Evolutionary conservation across 768 basidiomycete species (phyloP).

Genomic region (Leccinum longicurvipes): DNA sequence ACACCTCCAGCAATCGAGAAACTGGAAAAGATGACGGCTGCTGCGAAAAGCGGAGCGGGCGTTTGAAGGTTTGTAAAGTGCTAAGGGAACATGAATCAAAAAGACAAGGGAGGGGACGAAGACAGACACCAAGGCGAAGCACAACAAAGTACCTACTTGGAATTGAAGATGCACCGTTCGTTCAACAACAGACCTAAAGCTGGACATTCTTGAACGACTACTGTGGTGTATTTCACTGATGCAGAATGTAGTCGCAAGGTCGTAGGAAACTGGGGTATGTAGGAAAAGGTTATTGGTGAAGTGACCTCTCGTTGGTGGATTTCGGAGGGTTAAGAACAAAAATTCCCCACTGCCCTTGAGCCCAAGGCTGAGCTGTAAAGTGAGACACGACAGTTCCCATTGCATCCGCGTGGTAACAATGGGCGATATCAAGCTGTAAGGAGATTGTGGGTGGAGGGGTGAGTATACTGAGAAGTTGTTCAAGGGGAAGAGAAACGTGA

Average conservation of each 20-base stretch:
- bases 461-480: background rate
- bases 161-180: slow-evolving; percentile 3
- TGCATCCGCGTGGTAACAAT: background rate
- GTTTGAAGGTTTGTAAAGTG: slow-evolving; percentile 1
- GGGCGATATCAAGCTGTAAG: background rate
- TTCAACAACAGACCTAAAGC: slow-evolving; percentile 11
- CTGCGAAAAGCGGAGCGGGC: slow-evolving; percentile 1
- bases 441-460: background rate
- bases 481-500: slow-evolving; percentile 5
- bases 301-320: background rate
- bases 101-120: background rate
- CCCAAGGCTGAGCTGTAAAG: background rate
- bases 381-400: background rate
- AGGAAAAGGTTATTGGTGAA: background rate
- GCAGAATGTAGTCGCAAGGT: background rate
- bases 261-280: background rate
- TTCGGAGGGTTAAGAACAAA: background rate
- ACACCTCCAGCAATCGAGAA: slow-evolving; percentile 5
- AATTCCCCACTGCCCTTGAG: background rate
- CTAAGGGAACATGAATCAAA: background rate
- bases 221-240: background rate
- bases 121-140: background rate
- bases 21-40: slow-evolving; percentile 11
- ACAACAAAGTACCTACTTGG: slow-evolving; percentile 5
- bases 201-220: background rate